Conservation (phyloP, 2,329 filamentous ascomycete species). For the Colletotrichum sansevieriae region DNA sequence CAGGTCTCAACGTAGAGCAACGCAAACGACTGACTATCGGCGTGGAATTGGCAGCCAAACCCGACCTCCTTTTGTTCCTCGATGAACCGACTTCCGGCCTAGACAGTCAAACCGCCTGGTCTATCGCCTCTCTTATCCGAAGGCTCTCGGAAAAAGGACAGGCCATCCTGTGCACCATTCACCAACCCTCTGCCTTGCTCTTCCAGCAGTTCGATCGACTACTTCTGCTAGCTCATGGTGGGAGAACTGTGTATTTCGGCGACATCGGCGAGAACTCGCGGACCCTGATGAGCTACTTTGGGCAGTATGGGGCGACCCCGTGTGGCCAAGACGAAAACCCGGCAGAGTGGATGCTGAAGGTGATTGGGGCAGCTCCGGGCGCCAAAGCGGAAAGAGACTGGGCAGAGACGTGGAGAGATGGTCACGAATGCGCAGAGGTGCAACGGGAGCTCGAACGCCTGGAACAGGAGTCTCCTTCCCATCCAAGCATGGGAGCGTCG, state of each 20-base stretch:
- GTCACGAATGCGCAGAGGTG: constrained; percentile 48
- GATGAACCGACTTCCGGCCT: constrained; percentile 84
- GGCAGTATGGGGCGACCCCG: constrained; percentile 67
- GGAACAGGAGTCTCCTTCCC: constrained; percentile 28
- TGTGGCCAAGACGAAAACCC: constrained; percentile 70
- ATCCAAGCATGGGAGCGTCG: neutral
- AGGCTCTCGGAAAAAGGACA: constrained; percentile 66
- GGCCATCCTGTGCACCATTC: constrained; percentile 60
- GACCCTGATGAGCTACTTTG: constrained; percentile 69
- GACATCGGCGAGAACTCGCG: constrained; percentile 61
- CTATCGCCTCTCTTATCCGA: constrained; percentile 77
- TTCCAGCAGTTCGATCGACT: constrained; percentile 65
- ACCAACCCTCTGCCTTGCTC: constrained; percentile 59
- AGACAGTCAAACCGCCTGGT: constrained; percentile 81
- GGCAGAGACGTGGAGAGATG: constrained; percentile 50
- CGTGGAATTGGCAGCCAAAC: constrained; percentile 80
- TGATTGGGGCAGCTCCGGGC: constrained; percentile 56
- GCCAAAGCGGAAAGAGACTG: constrained; percentile 57
- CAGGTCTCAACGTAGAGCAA: constrained; percentile 57
- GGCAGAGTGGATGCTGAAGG: constrained; percentile 73
- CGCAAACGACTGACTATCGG: constrained; percentile 76
- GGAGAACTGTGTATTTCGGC: constrained; percentile 71
- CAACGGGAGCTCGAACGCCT: constrained; percentile 50
- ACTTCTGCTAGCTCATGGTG: constrained; percentile 66
- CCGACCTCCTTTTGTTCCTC: constrained; percentile 79